Conservation (phyloP, 352 stramenopile genomes). For the Hyaloperonospora brassicae region DNA sequence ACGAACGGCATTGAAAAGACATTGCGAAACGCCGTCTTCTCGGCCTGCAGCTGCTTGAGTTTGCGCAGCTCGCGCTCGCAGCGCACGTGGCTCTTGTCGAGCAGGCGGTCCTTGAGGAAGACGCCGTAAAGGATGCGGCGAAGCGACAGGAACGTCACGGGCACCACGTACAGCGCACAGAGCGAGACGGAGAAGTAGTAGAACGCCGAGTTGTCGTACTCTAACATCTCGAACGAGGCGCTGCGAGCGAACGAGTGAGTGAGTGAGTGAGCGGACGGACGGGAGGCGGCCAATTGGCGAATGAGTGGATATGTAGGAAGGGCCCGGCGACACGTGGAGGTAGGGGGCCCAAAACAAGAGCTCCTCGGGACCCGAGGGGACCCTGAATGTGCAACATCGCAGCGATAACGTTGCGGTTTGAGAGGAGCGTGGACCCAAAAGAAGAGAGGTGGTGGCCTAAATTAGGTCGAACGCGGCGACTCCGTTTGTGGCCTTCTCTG, state of each 20-base stretch:
- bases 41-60: constrained; percentile 76
- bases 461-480: too few species aligned
- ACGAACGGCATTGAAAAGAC: constrained; percentile 77
- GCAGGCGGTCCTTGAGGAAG: constrained; percentile 79
- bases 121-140: constrained; percentile 81
- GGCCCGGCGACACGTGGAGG: constrained; percentile 23
- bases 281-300: constrained; percentile 9
- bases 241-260: neutral
- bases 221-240: constrained; percentile 72
- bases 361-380: neutral
- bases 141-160: constrained; percentile 89
- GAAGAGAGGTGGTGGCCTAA: neutral
- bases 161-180: constrained; percentile 93
- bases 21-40: constrained; percentile 80
- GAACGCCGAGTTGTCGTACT: constrained; percentile 99
- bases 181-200: constrained; percentile 98
- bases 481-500: too few species aligned
- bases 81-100: constrained; percentile 79
- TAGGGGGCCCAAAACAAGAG: constrained; percentile 8
- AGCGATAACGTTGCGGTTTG: neutral
- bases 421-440: neutral
- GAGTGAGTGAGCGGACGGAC: too few species aligned
- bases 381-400: neutral
- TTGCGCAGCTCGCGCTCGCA: constrained; percentile 81
- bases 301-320: constrained; percentile 9